Evolutionary conservation across 1,139 yeast species (phyloP), one percentile per base, ranked within the genome.

Genomic region (Debaryomyces singareniensis): DNA sequence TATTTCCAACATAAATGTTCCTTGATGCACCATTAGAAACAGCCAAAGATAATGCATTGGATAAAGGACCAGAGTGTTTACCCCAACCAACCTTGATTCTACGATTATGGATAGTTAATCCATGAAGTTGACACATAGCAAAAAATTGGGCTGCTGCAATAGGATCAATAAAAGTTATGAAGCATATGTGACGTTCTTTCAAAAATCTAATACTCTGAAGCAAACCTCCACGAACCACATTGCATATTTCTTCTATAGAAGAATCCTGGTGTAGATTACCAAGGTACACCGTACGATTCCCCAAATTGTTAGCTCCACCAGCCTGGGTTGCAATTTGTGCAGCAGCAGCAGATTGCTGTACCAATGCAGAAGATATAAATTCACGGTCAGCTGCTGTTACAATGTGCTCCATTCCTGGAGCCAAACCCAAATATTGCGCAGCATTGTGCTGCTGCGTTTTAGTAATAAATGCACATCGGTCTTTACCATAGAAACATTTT

Each of bases 361-460:
- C 79, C 40, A 75, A 62, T 2, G 81, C 80, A 27, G 70, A 63
- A 2, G 79, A 73, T 42, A 45, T 69, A 43, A 75, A 68, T 42
- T 76, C 84, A 31, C 84, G 64, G 53, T 87, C 95, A 14, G 89
- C 86, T 37, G 82, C 82, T 25, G 87, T 80, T 16, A 79, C 79
- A 35, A 84, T 66, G 49, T 83, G 87, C 50, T 84, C 95, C 75
- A 80, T 77, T 16, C 94, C 94, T 14, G 95, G 94, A 25, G 89
- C 87, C 43, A 87, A 70, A 2, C 96, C 96, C 37, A 89, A 64
- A 53, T 86, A 89, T 57, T 89, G 95, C 5, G 96, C 96, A 14
- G 97, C 97, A 54, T 89, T 87, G 51, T 89, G 96, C 57, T 87
- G 96, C 58, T 91, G 96, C 16, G 96, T 84, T 55, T 85, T 86